Conservation (phyloP, 805 yeast genomes). For the Geotrichum ghanense region DNA sequence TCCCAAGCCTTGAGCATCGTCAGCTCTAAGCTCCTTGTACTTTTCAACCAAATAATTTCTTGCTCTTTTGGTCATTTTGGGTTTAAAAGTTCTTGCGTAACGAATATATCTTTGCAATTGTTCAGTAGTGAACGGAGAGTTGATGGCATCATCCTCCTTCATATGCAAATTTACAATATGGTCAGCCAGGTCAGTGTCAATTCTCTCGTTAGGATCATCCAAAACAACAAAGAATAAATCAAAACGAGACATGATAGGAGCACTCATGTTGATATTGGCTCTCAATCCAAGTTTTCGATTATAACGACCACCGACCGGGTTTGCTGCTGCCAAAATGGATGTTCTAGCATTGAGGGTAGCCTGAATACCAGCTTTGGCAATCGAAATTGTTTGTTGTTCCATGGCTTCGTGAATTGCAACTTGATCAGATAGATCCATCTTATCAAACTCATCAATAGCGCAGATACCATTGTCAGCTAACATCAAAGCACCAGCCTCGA, state of each 20-base stretch:
- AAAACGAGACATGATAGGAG: conserved; percentile 97
- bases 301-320: conserved; percentile 95
- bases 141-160: conserved; percentile 79
- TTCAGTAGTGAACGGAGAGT: conserved; percentile 82
- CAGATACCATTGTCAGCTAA: conserved; percentile 97
- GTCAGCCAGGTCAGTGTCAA: conserved; percentile 81
- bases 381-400: conserved; percentile 98
- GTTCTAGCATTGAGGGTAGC: conserved; percentile 96
- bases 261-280: conserved; percentile 87
- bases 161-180: conserved; percentile 91
- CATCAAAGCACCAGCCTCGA: conserved; percentile 98
- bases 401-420: conserved; percentile 99
- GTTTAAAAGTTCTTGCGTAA: conserved; percentile 89
- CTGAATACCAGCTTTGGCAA: conserved; percentile 97
- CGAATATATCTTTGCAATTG: conserved; percentile 80
- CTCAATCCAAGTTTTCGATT: conserved; percentile 76
- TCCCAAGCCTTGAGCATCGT: conserved; percentile 78
- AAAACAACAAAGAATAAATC: conserved; percentile 89
- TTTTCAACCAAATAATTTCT: conserved; percentile 62
- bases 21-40: conserved; percentile 76
- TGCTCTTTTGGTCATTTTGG: conserved; percentile 73
- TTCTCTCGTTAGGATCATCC: conserved; percentile 86
- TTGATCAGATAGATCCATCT: conserved; percentile 92
- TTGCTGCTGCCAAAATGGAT: conserved; percentile 96
- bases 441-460: conserved; percentile 97